Percentiles rank a stretch among this genome's conserved stretches.
phyloP scores from a whole-genome alignment of 1,284 basidiomycete species.

The Cryptococcus neoformans region DNA sequence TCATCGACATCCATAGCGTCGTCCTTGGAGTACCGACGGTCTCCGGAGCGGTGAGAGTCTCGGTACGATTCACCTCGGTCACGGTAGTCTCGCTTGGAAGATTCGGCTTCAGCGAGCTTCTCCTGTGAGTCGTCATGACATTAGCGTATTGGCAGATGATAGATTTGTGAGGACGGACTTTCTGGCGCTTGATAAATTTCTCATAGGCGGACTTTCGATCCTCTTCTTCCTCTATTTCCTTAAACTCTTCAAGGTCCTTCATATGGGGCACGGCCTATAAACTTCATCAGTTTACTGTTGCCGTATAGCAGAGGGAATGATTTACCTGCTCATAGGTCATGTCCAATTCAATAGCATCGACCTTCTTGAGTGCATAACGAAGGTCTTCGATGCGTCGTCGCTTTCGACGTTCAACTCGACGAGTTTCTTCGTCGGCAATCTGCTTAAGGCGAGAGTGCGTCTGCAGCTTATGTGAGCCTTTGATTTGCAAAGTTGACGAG shows the following conservation, averaged over 20 bases:
- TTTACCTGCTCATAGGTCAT: slow-evolving; percentile 73
- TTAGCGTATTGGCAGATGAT: background rate
- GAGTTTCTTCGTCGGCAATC: slow-evolving; percentile 72
- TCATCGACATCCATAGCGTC: slow-evolving; percentile 28
- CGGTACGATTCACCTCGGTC: slow-evolving; percentile 28
- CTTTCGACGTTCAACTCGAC: slow-evolving; percentile 74
- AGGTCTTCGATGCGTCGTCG: slow-evolving; percentile 92
- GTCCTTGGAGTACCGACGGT: slow-evolving; percentile 2
- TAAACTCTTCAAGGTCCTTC: slow-evolving; percentile 75
- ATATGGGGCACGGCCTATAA: slow-evolving; percentile 67
- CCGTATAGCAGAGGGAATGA: slow-evolving; percentile 14
- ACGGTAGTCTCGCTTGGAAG: slow-evolving; percentile 54
- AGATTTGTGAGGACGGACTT: slow-evolving; percentile 52
- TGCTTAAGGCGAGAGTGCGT: slow-evolving; percentile 66
- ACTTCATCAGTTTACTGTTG: background rate
- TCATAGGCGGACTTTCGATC: slow-evolving; percentile 71
- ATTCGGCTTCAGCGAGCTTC: slow-evolving; percentile 61
- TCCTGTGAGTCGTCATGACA: slow-evolving; percentile 54
- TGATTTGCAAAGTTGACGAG: background rate
- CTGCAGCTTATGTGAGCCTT: slow-evolving; percentile 49
- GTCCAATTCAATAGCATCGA: slow-evolving; percentile 69
- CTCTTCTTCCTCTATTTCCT: slow-evolving; percentile 71
- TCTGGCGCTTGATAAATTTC: slow-evolving; percentile 82
- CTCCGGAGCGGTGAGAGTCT: slow-evolving; percentile 47
- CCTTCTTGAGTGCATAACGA: slow-evolving; percentile 89